Conservation (phyloP, 2,329 filamentous ascomycete species). For the Cladobotryum mycophilum region DNA sequence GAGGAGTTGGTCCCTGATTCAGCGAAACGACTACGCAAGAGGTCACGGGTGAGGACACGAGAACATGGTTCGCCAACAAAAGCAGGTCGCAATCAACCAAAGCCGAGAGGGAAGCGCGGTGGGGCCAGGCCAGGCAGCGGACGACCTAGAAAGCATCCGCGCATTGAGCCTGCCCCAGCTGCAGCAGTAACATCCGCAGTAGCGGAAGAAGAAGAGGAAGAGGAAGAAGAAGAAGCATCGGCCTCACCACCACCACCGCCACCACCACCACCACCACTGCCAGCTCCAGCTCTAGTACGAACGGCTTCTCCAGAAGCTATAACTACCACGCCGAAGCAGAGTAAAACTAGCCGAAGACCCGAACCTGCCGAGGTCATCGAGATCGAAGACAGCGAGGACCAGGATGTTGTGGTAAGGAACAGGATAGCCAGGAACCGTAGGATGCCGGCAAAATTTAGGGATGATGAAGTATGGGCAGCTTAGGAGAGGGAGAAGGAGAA, state of each 20-base stretch:
- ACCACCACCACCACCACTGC: too few species aligned
- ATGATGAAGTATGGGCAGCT: slow-evolving; percentile 21
- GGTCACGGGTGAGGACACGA: slow-evolving; percentile 9
- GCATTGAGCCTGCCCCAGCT: slow-evolving; percentile 11
- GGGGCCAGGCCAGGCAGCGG: slow-evolving; percentile 34
- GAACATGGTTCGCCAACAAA: slow-evolving; percentile 13
- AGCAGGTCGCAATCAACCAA: slow-evolving; percentile 17
- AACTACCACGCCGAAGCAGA: slow-evolving; percentile 2
- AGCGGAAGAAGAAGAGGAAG: background rate
- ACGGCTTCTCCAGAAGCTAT: slow-evolving; percentile 4
- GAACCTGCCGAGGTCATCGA: slow-evolving; percentile 16
- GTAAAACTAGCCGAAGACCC: background rate
- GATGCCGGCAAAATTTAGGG: slow-evolving; percentile 30
- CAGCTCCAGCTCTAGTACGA: too few species aligned
- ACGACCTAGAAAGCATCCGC: slow-evolving; percentile 33
- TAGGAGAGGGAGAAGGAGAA: background rate
- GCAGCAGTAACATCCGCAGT: background rate
- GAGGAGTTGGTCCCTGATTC: slow-evolving; percentile 17
- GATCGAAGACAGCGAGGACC: slow-evolving; percentile 26
- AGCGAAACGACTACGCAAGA: slow-evolving; percentile 22
- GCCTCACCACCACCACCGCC: slow-evolving; percentile 8
- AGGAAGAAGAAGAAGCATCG: slow-evolving; percentile 25
- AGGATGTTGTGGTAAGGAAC: slow-evolving; percentile 25
- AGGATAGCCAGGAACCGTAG: slow-evolving; percentile 25
- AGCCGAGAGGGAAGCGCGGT: slow-evolving; percentile 31